Evolutionary conservation across 2,329 filamentous ascomycete species (phyloP).

Genomic region (Pyrenochaeta sp.): DNA sequence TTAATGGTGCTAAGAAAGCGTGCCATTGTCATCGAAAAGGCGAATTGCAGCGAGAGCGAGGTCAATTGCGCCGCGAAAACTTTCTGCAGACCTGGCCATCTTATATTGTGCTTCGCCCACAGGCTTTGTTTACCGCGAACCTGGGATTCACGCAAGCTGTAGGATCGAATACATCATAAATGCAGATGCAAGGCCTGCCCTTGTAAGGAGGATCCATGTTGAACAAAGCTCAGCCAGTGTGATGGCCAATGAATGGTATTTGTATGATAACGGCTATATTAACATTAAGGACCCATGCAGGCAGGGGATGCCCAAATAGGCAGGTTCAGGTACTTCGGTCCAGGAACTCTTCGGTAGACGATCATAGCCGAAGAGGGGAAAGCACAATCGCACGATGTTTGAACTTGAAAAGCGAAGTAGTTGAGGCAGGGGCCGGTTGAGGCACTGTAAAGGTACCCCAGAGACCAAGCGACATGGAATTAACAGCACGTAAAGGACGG

Average conservation of each 20-base stretch:
- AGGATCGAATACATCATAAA: constrained; percentile 23
- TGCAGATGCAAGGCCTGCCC: constrained; percentile 12
- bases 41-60: constrained; percentile 1
- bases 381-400: background rate
- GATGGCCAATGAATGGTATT: constrained; percentile 20
- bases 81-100: background rate
- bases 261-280: constrained; percentile 15
- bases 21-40: constrained; percentile 29
- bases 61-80: background rate
- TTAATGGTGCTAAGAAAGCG: constrained; percentile 27
- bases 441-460: background rate
- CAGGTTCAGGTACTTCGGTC: constrained; percentile 11
- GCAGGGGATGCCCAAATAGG: constrained; percentile 12
- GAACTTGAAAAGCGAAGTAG: background rate
- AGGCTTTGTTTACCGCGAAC: constrained; percentile 12
- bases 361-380: constrained; percentile 1
- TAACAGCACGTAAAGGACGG: background rate
- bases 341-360: constrained; percentile 5
- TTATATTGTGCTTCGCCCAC: constrained; percentile 7
- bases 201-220: constrained; percentile 16
- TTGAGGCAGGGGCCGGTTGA: background rate
- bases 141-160: constrained; percentile 7
- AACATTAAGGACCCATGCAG: constrained; percentile 13
- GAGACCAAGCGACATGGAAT: background rate
- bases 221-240: constrained; percentile 10